Evolutionary conservation across 2,329 filamentous ascomycete species (phyloP).

Genomic region (Gaeumannomyces tritici): DNA sequence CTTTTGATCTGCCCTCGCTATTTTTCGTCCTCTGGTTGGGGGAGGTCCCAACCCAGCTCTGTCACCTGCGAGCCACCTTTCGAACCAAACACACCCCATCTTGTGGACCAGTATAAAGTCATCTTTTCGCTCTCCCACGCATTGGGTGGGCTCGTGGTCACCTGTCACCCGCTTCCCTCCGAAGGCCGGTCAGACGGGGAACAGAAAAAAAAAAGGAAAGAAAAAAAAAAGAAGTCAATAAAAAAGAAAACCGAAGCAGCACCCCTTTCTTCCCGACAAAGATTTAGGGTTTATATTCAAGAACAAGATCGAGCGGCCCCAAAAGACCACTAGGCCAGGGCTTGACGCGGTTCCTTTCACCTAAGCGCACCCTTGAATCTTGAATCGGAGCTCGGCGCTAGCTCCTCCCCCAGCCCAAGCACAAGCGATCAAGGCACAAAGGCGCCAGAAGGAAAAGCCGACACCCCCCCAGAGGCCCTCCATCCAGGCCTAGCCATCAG

Average conservation of each 20-base stretch:
- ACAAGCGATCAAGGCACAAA: not conserved
- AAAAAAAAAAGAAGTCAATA: not conserved
- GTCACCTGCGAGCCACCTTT: not conserved
- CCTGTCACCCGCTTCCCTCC: not conserved
- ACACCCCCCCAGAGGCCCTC: not conserved
- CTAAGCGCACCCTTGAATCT: slow-evolving; percentile 1
- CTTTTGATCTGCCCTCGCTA: not conserved
- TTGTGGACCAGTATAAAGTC: slow-evolving; percentile 2
- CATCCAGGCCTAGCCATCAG: slow-evolving; percentile 3
- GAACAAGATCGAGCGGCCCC: not conserved
- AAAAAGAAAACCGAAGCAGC: not conserved
- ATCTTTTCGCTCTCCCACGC: slow-evolving; percentile 1
- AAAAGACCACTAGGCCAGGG: not conserved
- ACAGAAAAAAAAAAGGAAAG: not conserved
- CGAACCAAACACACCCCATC: not conserved
- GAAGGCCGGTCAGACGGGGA: not conserved
- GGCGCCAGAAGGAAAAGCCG: not conserved
- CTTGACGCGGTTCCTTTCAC: not conserved
- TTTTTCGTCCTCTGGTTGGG: not conserved
- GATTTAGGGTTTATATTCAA: not conserved
- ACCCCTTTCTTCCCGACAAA: not conserved
- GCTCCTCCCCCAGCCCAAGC: not conserved
- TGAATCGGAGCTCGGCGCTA: not conserved
- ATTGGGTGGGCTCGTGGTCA: not conserved
- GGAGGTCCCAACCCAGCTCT: not conserved